Base-by-base conservation (phyloP, 192 early-diverging fungal genomes). In the Diversispora eburnea region DNA sequence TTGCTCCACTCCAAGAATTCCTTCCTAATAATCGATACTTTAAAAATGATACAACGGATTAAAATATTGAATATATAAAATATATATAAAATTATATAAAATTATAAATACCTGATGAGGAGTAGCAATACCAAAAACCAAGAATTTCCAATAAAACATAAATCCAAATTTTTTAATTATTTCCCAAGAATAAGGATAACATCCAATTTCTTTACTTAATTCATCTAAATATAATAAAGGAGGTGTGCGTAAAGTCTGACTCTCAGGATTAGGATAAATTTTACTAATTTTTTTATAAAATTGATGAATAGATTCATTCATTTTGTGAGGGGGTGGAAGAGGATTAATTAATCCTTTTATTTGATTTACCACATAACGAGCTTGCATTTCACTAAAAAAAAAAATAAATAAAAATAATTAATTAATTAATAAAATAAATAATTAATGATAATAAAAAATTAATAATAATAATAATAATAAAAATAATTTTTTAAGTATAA, bases 311-410 rank as follows among this genome's bases (percentile, higher is more conserved):
- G 49, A 51, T 51, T 1, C 13, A 12, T 51, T 5, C 49, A 51
- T 51, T 51, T 51, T 5, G 49, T 51, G 2, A 12, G 8, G 2
- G 5, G 49, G 13, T 51, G 49, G 49, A 13, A 51, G 49, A 33
- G 25, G 25, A 12, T 51, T 51, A 51, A 51, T 6, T 4, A 13
- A 51, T 51, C 49, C 49, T 51, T 51, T 51, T 4, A 51, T 4
- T 12, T 12, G 49, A n/a, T 78, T 75, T 3, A 82, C 76, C 0
- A 84, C 77, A 75, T 82, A 86, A 9, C 85, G 78, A 8, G 80
- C 67, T 76, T 89, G 86, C 75, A 89, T 77, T 65, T 89, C 86
- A 51, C 72, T 73, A 51, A 51, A 51, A 12, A 51, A 2, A 49
- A 51, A n/a, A n/a, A n/a, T n/a, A n/a, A 12, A 51, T 12, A 51